Base-by-base conservation (phyloP, 208 protist genomes). In the Leptomonas seymouri region DNA sequence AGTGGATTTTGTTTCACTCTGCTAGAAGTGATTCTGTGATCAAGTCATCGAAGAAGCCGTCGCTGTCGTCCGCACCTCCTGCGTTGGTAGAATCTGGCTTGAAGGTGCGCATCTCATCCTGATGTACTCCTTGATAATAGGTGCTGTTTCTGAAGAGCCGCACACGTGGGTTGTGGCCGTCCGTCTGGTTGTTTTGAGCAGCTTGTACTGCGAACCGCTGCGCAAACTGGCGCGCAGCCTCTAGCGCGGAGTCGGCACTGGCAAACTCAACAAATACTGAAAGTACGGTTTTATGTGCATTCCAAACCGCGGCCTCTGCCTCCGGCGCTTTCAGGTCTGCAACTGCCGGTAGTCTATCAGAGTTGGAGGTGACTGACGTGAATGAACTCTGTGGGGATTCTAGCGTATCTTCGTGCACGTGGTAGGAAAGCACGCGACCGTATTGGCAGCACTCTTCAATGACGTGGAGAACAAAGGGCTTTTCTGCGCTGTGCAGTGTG, bases 361-460 rank as follows among this genome's bases (percentile, higher is more conserved):
- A 28, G 4, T 49, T 30, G 20, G 16, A 7, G 20, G 21, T n/a
- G 14, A 7, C 27, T 41, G 16, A 48, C 18, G 7, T 48, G 7
- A n/a, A 48, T 18, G 16, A 39, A 39, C 34, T 39, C 34, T 48
- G 14, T 21, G 57, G 57, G 8, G 6, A 21, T 4, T 20, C 30
- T 16, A 55, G 2, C 6, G 16, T 7, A 49, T 65, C 63, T 8
- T 71, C 71, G 55, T 86, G 76, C 27, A 82, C 78, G 74, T 84
- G 84, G 41, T 88, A 93, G 20, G 87, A 93, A 64, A 89, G 56
- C n/a, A 93, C 81, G 21, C 84, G 81, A 1, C 87, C 87, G 54
- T 93, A 93, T 62, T 93, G 87, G 42, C 81, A 87, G 55, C 84
- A 93, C 62, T 93, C 87, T 48, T 93, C 87, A 3, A 93, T 44